Base-by-base conservation (phyloP, 305 asterid genomes). In the Rubia peregrina region DNA sequence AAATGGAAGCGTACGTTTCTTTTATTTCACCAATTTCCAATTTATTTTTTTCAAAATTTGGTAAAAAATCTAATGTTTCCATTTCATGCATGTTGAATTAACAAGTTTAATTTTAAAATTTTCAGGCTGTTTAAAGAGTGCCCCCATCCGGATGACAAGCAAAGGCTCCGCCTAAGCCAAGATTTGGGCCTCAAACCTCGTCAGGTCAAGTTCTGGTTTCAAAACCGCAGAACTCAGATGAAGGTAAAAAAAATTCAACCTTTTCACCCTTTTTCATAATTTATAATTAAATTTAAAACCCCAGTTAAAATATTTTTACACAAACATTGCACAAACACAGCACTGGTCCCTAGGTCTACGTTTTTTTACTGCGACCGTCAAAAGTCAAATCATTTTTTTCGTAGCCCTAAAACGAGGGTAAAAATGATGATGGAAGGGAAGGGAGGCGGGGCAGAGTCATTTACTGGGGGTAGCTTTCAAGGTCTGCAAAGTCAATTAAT, bases 201-300 rank as follows among this genome's bases (percentile, higher is more conserved):
- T 16, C 98, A 93, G 56, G 97, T 93, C 79, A 93, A 93, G 84
- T 93, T 93, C 65, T 93, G 98, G 98, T 93, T 93, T 83, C 98
- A 93, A 66, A 93, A 93, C 73, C 86, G 98, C 30, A 80, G 98
- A 30, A 93, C 98, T 48, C 98, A 92, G 76, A 87, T 90, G 97
- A 93, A 93, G 97, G 98, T 92, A 66, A 57, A 75, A 75, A 48
- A n/a, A 21, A 55, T 44, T 12, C 49, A 12, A 44, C 49, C 49
- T 12, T 44, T 7, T 44, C 49, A 44, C 36, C 36, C 2, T 33
- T 33, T 33, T 2, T 2, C 36, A 33, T 2, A 33, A 33, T 33
- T 33, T 33, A 33, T 33, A 33, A 33, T 33, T 33, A 42, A 42
- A 42, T 41, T 42, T 2, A 67, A 74, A 74, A 74, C 71, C 78